Evolutionary conservation across 345 rosid genomes (phyloP).

Genomic region (Ricinus communis): DNA sequence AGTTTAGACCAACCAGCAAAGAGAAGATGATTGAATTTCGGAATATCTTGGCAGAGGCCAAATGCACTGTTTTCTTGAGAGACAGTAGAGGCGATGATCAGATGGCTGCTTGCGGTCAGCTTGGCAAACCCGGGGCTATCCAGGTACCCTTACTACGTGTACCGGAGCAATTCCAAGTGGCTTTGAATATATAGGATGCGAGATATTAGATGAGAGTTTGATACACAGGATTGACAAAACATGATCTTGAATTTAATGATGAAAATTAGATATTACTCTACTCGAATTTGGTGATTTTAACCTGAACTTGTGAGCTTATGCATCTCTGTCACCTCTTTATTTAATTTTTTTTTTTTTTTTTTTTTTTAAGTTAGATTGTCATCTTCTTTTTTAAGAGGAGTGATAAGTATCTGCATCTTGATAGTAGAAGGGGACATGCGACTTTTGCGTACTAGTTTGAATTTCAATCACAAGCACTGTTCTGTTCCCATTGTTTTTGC

Average conservation of each 20-base stretch:
- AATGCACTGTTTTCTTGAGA: slow-evolving; percentile 63
- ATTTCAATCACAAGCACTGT: no score
- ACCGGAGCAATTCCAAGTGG: slow-evolving; percentile 66
- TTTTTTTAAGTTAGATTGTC: no score
- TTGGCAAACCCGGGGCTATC: slow-evolving; percentile 65
- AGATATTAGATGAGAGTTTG: background rate
- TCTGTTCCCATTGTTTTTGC: no score
- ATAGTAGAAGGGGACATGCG: no score
- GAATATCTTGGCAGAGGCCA: slow-evolving; percentile 65
- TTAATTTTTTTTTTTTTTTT: no score
- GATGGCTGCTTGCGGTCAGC: slow-evolving; percentile 99
- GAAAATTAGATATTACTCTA: background rate
- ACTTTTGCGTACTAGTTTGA: no score
- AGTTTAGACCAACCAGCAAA: slow-evolving; percentile 64
- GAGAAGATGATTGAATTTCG: slow-evolving; percentile 81
- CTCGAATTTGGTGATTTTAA: background rate
- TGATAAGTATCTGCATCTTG: no score
- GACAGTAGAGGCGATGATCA: slow-evolving; percentile 86
- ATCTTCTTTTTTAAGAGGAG: no score
- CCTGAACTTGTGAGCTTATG: background rate
- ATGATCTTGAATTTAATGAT: slow-evolving; percentile 8
- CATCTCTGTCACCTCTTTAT: no score
- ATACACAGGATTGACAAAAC: background rate
- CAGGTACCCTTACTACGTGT: slow-evolving; percentile 74
- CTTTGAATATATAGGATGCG: slow-evolving; percentile 39